Percentiles rank a stretch among this genome's conserved stretches.
Conservation (phyloP, 2,329 filamentous ascomycete genomes). For the Alternaria hordeiaustralica region DNA sequence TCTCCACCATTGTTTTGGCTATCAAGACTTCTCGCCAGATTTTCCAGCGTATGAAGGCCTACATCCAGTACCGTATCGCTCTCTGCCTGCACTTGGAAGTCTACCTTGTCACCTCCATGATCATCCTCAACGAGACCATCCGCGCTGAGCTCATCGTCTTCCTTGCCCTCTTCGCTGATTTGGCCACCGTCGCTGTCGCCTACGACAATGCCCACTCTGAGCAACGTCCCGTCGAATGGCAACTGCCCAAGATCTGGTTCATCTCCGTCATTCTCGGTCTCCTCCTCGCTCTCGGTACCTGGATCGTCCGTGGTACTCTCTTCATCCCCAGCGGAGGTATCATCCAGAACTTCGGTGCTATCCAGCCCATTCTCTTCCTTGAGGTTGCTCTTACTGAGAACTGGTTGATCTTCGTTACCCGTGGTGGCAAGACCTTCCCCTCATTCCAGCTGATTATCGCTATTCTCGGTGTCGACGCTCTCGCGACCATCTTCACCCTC, state of each 20-base stretch:
- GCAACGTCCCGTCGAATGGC: conserved; percentile 77
- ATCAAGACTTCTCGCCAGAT: conserved; percentile 78
- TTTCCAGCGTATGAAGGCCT: conserved; percentile 80
- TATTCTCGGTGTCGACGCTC: conserved; percentile 73
- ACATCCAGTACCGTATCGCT: conserved; percentile 79
- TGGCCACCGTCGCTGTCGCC: conserved; percentile 78
- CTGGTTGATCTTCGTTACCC: conserved; percentile 63
- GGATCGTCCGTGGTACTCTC: conserved; percentile 74
- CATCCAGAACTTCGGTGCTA: conserved; percentile 75
- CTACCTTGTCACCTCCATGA: conserved; percentile 78
- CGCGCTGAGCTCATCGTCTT: conserved; percentile 77
- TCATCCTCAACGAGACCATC: conserved; percentile 80
- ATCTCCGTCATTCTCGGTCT: conserved; percentile 73
- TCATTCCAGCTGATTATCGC: conserved; percentile 76
- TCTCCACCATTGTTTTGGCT: conserved; percentile 73
- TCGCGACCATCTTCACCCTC: conserved; percentile 75
- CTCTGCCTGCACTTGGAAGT: conserved; percentile 77
- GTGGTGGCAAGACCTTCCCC: conserved; percentile 72
- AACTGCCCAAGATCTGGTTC: conserved; percentile 81
- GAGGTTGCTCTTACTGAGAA: conserved; percentile 61
- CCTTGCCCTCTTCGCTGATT: conserved; percentile 78
- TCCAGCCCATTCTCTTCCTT: conserved; percentile 71
- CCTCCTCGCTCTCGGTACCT: conserved; percentile 72
- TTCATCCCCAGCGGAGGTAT: conserved; percentile 74
- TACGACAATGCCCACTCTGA: conserved; percentile 83